Percentiles rank a stretch among this genome's conserved stretches.
phyloP scores from a whole-genome alignment of 768 basidiomycete species.

The Lenzites betulinus region DNA sequence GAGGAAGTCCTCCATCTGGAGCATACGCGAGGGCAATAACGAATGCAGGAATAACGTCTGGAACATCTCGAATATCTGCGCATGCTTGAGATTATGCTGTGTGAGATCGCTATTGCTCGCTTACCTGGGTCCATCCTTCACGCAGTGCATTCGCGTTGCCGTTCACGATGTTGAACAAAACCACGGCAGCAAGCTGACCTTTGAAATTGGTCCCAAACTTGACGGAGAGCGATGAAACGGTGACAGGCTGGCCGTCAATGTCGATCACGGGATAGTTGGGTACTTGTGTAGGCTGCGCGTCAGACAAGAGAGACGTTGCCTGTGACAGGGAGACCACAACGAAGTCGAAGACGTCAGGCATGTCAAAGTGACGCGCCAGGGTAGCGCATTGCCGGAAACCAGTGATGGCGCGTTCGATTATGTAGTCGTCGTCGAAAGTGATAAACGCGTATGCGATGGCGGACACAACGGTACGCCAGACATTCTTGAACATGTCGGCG shows the following conservation, averaged over 20 bases:
- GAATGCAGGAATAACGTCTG: conserved; percentile 95
- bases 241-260: conserved; percentile 85
- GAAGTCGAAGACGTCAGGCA: conserved; percentile 96
- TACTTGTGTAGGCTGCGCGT: conserved; percentile 65
- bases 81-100: not conserved
- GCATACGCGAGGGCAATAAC: conserved; percentile 83
- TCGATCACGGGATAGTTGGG: conserved; percentile 89
- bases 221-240: conserved; percentile 89
- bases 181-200: conserved; percentile 94
- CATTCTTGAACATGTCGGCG: conserved; percentile 88
- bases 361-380: conserved; percentile 81
- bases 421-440: conserved; percentile 94
- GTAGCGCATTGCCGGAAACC: conserved; percentile 98
- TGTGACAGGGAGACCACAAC: conserved; percentile 92
- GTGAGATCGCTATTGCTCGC: conserved; percentile 2
- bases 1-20: conserved; percentile 98
- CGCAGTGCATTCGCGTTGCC: conserved; percentile 92
- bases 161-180: conserved; percentile 96
- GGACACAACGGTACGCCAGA: conserved; percentile 93
- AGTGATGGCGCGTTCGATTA: conserved; percentile 91
- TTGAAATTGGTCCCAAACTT: conserved; percentile 95
- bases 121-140: conserved; percentile 92
- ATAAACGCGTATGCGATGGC: conserved; percentile 95
- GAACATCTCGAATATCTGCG: conserved; percentile 96
- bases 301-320: conserved; percentile 84